Percentiles rank a stretch among this genome's conserved stretches.
Evolutionary conservation across 2,329 filamentous ascomycete species (phyloP).

Genomic region (Epichloe coenophiala): DNA sequence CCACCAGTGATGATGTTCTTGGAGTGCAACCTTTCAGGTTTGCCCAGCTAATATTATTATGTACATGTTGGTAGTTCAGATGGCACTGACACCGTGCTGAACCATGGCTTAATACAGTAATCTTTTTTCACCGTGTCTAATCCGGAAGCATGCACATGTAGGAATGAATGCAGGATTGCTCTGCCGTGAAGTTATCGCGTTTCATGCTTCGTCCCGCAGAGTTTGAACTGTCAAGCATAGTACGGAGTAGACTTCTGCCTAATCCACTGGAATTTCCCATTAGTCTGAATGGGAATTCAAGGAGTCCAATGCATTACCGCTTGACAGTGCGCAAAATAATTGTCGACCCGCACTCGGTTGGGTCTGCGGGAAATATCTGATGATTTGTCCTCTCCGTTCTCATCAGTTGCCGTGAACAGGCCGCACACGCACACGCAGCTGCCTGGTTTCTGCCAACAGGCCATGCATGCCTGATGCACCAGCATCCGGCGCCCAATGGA

Average conservation of each 20-base stretch:
- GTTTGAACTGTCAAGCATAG: too few relatives aligned
- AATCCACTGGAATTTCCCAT: not conserved
- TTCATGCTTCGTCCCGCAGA: too few relatives aligned
- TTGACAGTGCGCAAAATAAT: not conserved
- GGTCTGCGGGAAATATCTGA: not conserved
- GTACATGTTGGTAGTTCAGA: too few relatives aligned
- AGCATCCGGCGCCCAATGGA: conserved; percentile 9
- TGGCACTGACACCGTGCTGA: too few relatives aligned
- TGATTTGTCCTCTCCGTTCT: not conserved
- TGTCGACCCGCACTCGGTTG: not conserved
- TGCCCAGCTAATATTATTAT: too few relatives aligned
- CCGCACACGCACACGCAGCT: not conserved
- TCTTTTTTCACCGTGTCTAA: not conserved
- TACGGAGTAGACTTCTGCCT: not conserved
- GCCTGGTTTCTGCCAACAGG: not conserved
- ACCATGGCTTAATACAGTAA: too few relatives aligned
- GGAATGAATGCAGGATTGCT: too few relatives aligned
- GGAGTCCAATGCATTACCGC: too few relatives aligned
- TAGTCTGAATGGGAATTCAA: too few relatives aligned
- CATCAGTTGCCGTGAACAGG: too few relatives aligned
- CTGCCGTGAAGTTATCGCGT: too few relatives aligned
- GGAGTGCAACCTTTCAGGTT: not conserved
- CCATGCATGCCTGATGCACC: conserved; percentile 1
- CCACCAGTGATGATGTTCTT: not conserved
- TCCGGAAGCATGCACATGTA: too few relatives aligned